Evolutionary conservation across 768 basidiomycete genomes (phyloP).

Genomic region (Boletus reticuloceps): DNA sequence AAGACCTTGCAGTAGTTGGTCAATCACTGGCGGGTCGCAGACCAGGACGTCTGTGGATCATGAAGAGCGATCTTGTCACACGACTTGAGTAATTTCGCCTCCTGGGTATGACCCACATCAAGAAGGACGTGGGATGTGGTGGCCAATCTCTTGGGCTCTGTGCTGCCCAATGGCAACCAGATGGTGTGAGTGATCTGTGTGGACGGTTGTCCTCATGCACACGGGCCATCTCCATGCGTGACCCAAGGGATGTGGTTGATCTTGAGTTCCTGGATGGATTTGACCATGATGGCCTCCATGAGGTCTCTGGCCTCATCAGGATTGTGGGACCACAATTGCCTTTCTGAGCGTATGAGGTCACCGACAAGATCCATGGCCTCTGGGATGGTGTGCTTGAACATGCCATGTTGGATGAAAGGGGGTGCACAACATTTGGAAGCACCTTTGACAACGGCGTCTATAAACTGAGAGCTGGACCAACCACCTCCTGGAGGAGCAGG

Average conservation of each 20-base stretch:
- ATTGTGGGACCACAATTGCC: not conserved
- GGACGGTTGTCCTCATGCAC: not conserved
- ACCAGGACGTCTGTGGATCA: not conserved
- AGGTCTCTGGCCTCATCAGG: not conserved
- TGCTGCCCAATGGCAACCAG: not conserved
- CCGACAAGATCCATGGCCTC: not conserved
- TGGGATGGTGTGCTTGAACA: not conserved
- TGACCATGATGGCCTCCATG: not conserved
- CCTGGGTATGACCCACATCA: not conserved
- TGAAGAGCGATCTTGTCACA: not conserved
- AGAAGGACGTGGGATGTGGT: too few relatives aligned
- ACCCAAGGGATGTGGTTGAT: not conserved
- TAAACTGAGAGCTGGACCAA: not conserved
- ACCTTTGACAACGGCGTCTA: too few relatives aligned
- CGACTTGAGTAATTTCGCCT: not conserved
- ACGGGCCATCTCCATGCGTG: not conserved
- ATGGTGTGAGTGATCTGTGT: too few relatives aligned
- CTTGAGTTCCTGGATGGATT: not conserved
- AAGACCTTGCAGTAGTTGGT: too few relatives aligned
- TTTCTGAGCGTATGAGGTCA: not conserved
- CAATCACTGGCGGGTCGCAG: not conserved
- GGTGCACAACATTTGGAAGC: too few relatives aligned
- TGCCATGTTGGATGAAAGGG: not conserved
- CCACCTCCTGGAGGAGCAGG: too few relatives aligned
- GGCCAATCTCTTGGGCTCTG: not conserved